These are phyloP conservation scores for Papiliotrema fonsecae DNA, from an alignment of 1,284 basidiomycete genomes.

Conservation along the genomic window DNA sequence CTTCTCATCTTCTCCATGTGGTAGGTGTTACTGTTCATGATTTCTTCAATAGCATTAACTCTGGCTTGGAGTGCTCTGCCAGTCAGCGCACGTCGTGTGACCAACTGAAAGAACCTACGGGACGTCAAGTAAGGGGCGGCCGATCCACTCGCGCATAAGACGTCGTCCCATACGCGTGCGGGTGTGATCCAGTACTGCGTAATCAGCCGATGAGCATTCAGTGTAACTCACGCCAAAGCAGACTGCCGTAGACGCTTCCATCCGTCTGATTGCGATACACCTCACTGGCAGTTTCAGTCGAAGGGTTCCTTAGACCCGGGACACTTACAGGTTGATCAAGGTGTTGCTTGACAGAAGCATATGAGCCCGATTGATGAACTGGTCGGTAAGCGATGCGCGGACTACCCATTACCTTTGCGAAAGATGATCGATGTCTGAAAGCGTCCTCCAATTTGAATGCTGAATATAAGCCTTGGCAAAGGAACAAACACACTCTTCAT, in stretches of 20 bases:
- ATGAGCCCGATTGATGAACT: conserved; percentile 70
- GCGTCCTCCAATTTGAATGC: conserved; percentile 71
- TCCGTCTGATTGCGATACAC: conserved; percentile 88
- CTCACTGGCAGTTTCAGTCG: no score
- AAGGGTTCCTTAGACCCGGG: no score
- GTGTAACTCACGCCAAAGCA: conserved; percentile 59
- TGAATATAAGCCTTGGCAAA: conserved; percentile 2
- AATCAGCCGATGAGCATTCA: background rate
- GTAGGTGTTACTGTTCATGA: conserved; percentile 58
- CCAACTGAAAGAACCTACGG: conserved; percentile 50
- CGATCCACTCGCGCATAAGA: conserved; percentile 79
- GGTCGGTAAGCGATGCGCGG: conserved; percentile 13
- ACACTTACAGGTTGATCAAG: conserved; percentile 65
- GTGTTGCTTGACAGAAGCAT: conserved; percentile 91
- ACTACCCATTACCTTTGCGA: conserved; percentile 51
- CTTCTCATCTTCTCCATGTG: conserved; percentile 59
- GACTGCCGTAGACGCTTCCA: conserved; percentile 64
- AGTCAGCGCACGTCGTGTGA: background rate
- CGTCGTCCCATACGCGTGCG: conserved; percentile 84
- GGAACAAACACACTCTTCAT: conserved; percentile 51
- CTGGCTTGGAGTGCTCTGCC: conserved; percentile 68
- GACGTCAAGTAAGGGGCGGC: conserved; percentile 73
- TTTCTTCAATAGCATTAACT: conserved; percentile 78
- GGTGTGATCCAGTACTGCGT: conserved; percentile 69
- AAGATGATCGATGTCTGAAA: conserved; percentile 69